Percentiles rank a stretch among this genome's conserved stretches.
Evolutionary conservation across 495 filamentous ascomycete species (phyloP).

Genomic region (Penicillium ochrochloron): DNA sequence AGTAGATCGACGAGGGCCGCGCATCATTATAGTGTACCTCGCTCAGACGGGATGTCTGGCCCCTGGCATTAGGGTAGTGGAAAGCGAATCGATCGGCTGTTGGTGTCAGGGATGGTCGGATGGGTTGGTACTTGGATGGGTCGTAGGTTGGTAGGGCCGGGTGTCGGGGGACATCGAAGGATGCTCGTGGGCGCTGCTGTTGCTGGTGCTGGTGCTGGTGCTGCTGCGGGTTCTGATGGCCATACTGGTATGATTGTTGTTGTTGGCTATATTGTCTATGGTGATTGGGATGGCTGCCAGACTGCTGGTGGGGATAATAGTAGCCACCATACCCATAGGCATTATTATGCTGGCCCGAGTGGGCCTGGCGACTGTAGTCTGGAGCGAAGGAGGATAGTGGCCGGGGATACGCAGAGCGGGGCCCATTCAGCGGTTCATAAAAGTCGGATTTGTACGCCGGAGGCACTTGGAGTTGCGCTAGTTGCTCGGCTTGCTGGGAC

Average conservation of each 20-base stretch:
- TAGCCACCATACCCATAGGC: not conserved
- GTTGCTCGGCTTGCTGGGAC: slow-evolving; percentile 16
- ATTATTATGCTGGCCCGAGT: slow-evolving; percentile 6
- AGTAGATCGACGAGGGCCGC: slow-evolving; percentile 24
- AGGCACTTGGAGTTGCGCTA: slow-evolving; percentile 19
- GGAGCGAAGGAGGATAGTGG: slow-evolving; percentile 39
- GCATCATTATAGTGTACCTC: slow-evolving; percentile 30
- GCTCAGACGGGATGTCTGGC: slow-evolving; percentile 31
- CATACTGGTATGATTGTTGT: slow-evolving; percentile 8
- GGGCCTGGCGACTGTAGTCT: slow-evolving; percentile 25
- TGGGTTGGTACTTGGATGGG: slow-evolving; percentile 38
- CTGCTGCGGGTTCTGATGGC: slow-evolving; percentile 11
- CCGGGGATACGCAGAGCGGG: slow-evolving; percentile 31
- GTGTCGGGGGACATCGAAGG: slow-evolving; percentile 30
- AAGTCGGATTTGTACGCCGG: slow-evolving; percentile 26
- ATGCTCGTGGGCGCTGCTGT: slow-evolving; percentile 26
- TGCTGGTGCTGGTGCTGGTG: slow-evolving; percentile 20
- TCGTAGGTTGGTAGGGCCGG: slow-evolving; percentile 36
- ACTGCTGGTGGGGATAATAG: slow-evolving; percentile 2
- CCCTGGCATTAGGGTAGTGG: slow-evolving; percentile 12
- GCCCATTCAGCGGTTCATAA: slow-evolving; percentile 16
- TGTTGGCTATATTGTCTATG: not conserved
- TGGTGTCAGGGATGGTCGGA: slow-evolving; percentile 22
- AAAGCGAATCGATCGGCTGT: slow-evolving; percentile 19
- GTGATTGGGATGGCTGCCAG: not conserved